Evolutionary conservation across 495 filamentous ascomycete species (phyloP).

Genomic region (Lasiosphaeria ovina): DNA sequence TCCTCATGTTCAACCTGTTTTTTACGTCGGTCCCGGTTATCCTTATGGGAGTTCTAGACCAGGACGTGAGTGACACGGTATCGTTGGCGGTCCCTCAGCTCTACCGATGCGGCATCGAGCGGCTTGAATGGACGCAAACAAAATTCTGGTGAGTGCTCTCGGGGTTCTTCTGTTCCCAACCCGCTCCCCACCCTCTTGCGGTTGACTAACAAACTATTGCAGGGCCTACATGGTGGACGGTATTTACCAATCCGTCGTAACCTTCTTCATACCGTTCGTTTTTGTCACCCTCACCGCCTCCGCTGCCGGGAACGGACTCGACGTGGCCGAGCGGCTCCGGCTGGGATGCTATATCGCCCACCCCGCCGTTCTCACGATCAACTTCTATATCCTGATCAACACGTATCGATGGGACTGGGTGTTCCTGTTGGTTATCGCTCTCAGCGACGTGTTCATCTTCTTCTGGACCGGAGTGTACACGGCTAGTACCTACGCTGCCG

Average conservation of each 20-base stretch:
- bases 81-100: conserved; percentile 93
- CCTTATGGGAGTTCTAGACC: conserved; percentile 95
- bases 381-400: conserved; percentile 92
- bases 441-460: conserved; percentile 87
- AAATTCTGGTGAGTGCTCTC: conserved; percentile 83
- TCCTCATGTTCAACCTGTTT: conserved; percentile 90
- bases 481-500: conserved; percentile 57
- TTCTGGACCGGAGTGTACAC: conserved; percentile 95
- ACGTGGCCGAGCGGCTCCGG: conserved; percentile 70
- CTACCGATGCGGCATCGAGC: conserved; percentile 93
- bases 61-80: conserved; percentile 92
- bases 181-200: neutral
- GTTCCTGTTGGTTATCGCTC: conserved; percentile 70
- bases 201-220: conserved; percentile 27
- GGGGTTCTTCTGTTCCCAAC: neutral
- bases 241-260: conserved; percentile 87
- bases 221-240: conserved; percentile 97
- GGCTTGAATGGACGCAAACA: conserved; percentile 91
- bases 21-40: conserved; percentile 96
- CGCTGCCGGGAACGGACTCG: conserved; percentile 64
- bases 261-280: conserved; percentile 88
- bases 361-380: conserved; percentile 80
- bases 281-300: conserved; percentile 68
- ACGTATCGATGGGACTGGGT: conserved; percentile 98
- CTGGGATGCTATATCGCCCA: conserved; percentile 81